phyloP scores from a whole-genome alignment of 176 grass and related monocot genomes.

The barley (Hordeum vulgare) region MorexV3_pseudomolecules_assembly NC_058519.1:561890393-561890892 shows the following conservation, averaged over 20 bases:
- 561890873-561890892: not conserved
- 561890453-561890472: too few species aligned
- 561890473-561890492: too few species aligned
- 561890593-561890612: too few species aligned
- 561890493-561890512: too few species aligned
- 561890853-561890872: not conserved
- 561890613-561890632: too few species aligned
- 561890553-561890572: not conserved
- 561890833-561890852: not conserved
- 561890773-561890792: not conserved
- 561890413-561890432: not conserved
- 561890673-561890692: slow-evolving; percentile 22
- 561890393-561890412: not conserved
- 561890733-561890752: not conserved
- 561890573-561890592: too few species aligned
- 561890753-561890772: not conserved
- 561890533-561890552: too few species aligned
- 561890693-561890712: slow-evolving; percentile 5
- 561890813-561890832: too few species aligned
- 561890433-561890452: not conserved
- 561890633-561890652: slow-evolving; percentile 1
- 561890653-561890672: slow-evolving; percentile 10
- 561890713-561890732: slow-evolving; percentile 16
- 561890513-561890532: too few species aligned
- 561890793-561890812: not conserved